Evolutionary conservation across 441 rosid species (phyloP).

Genomic region (Populus tomentosa): DNA sequence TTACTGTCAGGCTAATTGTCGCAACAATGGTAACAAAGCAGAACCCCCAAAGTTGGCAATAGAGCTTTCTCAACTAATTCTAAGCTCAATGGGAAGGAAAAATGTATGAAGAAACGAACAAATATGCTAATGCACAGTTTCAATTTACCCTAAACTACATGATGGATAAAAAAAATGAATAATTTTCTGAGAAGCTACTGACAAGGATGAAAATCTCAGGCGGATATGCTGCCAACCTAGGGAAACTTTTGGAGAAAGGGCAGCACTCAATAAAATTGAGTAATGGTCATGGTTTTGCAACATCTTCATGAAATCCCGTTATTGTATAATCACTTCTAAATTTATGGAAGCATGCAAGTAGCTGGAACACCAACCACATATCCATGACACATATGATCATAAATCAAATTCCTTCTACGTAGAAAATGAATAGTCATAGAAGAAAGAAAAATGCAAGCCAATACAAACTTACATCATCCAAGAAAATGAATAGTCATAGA

Average conservation of each 20-base stretch:
- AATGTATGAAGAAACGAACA: background rate
- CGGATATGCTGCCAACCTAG: background rate
- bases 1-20: background rate
- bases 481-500: no score
- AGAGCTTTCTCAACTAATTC: background rate
- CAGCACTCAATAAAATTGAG: background rate
- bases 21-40: background rate
- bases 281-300: background rate
- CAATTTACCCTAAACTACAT: background rate
- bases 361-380: background rate
- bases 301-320: background rate
- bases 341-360: background rate
- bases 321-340: background rate
- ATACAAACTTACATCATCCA: no score
- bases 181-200: background rate
- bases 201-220: background rate
- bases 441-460: conserved; percentile 8
- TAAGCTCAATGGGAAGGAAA: background rate
- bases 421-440: background rate
- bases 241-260: background rate
- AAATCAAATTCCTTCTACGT: background rate
- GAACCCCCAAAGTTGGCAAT: background rate
- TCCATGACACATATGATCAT: background rate
- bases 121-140: background rate
- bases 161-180: background rate